Base-by-base conservation (phyloP, 1,139 yeast species). In the Hansenula lynferdii region DNA sequence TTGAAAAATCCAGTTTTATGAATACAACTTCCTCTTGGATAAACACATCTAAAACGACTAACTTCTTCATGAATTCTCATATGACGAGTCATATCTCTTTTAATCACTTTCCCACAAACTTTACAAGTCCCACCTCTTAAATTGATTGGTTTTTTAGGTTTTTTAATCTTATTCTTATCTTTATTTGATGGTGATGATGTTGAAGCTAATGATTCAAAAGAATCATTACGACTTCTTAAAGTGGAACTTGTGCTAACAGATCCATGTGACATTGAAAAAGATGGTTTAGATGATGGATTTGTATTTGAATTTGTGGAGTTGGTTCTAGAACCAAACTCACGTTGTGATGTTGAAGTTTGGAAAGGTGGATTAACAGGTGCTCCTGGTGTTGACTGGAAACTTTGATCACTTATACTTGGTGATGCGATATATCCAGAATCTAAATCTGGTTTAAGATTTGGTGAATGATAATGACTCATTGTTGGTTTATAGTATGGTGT, bases 1-100 rank as follows among this genome's bases (percentile, higher is more conserved):
- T 80, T 80, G 60, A 80, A 80, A 47, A 65, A 72, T 18, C 81
- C 82, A 34, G 80, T 70, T 51, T 73, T 77, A 56, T 80, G 86
- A 11, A 71, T 64, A 54, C 87, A 80, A 39, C 63, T 62, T 16
- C 62, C 64, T 39, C 72, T 64, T 17, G 85, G 83, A 50, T 70
- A 80, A 20, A 76, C 68, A 54, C 87, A 80, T 29, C 61, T 66
- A 53, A 80, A 80, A 38, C 86, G 60, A 4, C 81, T 69, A 15
- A 70, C 72, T 12, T 65, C 60, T 51, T 77, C 80, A 56, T 80
- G 87, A 1, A 82, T 80, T 41, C 86, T 60, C 67, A 77, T 62
- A 51, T 80, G 87, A 34, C 87, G 62, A 1, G 81, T 69, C 68
- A 80, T 67, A 54, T 80, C 87, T 43, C 87, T 64, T 14, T 75